Evolutionary conservation across 805 yeast species (phyloP), one percentile per base, ranked within the genome.

Genomic region (Kodamaea fukazawae): DNA sequence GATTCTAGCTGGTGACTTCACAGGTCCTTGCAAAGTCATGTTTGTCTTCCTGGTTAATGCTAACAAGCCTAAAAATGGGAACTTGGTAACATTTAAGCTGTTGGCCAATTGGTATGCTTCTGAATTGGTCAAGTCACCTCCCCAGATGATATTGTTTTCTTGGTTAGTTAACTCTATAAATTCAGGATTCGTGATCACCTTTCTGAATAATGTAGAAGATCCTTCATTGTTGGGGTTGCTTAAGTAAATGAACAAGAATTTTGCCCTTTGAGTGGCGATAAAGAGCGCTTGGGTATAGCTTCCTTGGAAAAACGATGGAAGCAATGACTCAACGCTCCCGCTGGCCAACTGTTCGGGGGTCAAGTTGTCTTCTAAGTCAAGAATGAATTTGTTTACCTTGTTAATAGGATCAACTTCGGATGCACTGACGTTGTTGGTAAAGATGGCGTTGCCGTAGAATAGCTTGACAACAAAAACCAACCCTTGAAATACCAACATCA

Each of bases 21-120:
- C 65, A 0, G 79, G 71, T 0, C 85, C 85, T 14, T 71, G 70
- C 0, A 81, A 77, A 0, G 85, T 73, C 64, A 81, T 53, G 42
- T 68, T 48, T 55, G 69, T 71, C 11, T 70, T 67, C 36, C 80
- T 74, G 12, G 87, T 84, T 40, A 88, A 68, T 34, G 88, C 82
- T 8, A 93, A 58, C 9, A 90, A 63, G 0, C 91, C 95, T 25
- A 86, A 58, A 54, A 86, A 84, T n/a, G 99, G 99, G 53, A 82
- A 81, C 47, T 77, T 75, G 14, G 87, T 74, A 29, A 83, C 82
- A 42, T 77, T 75, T 44, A 90, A 73, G 28, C 83, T 79, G 53
- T 84, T 81, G 0, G 95, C 84, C 11, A 88, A 81, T 51, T 87
- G 95, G 54, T 78, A 81, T 1, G 91, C 86, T 58, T 91, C 98